Base-by-base conservation (phyloP, 2,329 filamentous ascomycete genomes). In the Davidsoniella eucalypti region DNA sequence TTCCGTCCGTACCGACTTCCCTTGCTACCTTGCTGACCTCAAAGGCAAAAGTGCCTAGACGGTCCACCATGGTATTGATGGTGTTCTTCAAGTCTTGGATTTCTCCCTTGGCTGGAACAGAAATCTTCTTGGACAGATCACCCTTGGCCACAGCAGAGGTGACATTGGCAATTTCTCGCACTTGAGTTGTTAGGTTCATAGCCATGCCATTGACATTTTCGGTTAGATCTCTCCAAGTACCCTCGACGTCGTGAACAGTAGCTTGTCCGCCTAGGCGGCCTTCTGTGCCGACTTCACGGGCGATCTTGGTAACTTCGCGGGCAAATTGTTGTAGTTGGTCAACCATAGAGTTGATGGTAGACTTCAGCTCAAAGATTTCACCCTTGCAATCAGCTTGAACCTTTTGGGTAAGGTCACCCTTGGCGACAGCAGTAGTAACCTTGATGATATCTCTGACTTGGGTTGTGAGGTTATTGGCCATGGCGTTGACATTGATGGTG, bases 281-380 rank as follows among this genome's bases (percentile, higher is more conserved):
- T 65, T 98, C 90, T 1, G 92, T 96, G 54, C 90, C 90, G 71
- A 96, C 92, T 66, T 96, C 90, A 63, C 87, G 83, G 37, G 90
- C 90, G 60, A 98, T 84, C 65, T 92, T 93, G 37, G 90, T 96
- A 58, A 98, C 92, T 68, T 96, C 90, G 61, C 87, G 84, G 8
- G 92, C 92, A 62, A 96, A 96, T 61, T 95, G 88, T 61, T 94
- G 87, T 52, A 98, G 72, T 64, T 95, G 92, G 64, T 95, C 92
- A 57, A 98, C 90, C 90, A 98, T 98, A 63, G 85, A 92, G 67
- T 98, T 98, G 71, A 96, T 98, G 44, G 92, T 96, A 54, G 87
- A 88, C 67, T 98, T 98, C 61, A 98, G 82, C 69, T 85, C 87
- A 62, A 80, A 84, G 60, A 88, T 96, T 72, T 90, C 92, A 65